Evolutionary conservation across 768 basidiomycete genomes (phyloP).

Genomic region (Pisolithus marmoratus): DNA sequence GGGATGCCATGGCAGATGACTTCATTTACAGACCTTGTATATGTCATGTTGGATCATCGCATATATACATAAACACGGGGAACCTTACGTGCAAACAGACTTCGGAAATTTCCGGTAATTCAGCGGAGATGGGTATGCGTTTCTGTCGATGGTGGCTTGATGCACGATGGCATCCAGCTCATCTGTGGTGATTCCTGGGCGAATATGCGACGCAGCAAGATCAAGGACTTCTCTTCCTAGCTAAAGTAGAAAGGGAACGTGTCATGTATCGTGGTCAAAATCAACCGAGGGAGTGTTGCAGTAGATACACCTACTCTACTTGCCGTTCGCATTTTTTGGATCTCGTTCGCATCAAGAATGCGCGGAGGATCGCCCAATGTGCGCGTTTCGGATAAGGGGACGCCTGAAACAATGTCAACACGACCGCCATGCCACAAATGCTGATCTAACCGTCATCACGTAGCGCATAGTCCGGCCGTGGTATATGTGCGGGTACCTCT

Average conservation of each 20-base stretch:
- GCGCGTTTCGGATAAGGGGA: conserved; percentile 54
- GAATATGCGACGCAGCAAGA: conserved; percentile 76
- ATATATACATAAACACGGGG: neutral
- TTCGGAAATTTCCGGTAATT: conserved; percentile 92
- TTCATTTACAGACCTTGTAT: conserved; percentile 80
- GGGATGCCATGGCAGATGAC: conserved; percentile 97
- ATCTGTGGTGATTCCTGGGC: conserved; percentile 93
- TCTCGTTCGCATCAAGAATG: conserved; percentile 66
- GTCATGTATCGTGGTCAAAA: neutral
- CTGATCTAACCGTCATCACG: conserved; percentile 48
- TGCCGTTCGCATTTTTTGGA: conserved; percentile 82
- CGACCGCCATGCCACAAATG: neutral
- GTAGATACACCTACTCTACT: conserved; percentile 60
- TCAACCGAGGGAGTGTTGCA: neutral
- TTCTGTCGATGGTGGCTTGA: conserved; percentile 82
- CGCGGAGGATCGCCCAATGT: conserved; percentile 56
- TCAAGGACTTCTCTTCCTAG: conserved; percentile 91
- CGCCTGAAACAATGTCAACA: conserved; percentile 35
- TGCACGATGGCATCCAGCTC: conserved; percentile 93
- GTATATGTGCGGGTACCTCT: conserved; percentile 75
- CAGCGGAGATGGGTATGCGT: conserved; percentile 90
- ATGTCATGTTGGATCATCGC: conserved; percentile 1
- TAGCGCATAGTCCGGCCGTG: conserved; percentile 79
- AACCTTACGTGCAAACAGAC: conserved; percentile 88
- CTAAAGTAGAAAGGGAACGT: conserved; percentile 35